Evolutionary conservation across 2,329 filamentous ascomycete species (phyloP).

Genomic region (Tolypocladium tropicale): DNA sequence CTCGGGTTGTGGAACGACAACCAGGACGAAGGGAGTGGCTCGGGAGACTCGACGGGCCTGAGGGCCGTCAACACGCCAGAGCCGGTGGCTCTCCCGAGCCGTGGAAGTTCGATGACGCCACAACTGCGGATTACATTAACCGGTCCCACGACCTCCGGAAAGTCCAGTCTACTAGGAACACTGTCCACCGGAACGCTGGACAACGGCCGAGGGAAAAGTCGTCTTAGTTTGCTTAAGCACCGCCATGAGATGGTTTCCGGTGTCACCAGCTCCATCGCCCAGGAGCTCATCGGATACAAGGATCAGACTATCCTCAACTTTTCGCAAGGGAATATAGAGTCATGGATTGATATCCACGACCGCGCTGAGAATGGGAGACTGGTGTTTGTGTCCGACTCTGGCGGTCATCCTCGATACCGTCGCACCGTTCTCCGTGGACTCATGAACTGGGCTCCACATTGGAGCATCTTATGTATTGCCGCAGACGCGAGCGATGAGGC

Average conservation of each 20-base stretch:
- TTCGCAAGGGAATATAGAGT: slow-evolving; percentile 73
- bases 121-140: slow-evolving; percentile 82
- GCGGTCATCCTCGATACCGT: slow-evolving; percentile 80
- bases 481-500: slow-evolving; percentile 56
- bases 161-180: slow-evolving; percentile 82
- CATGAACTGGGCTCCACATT: slow-evolving; percentile 94
- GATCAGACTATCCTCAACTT: slow-evolving; percentile 63
- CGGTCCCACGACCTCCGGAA: slow-evolving; percentile 83
- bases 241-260: slow-evolving; percentile 88
- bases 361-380: slow-evolving; percentile 63
- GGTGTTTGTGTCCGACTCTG: slow-evolving; percentile 85
- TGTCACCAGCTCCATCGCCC: slow-evolving; percentile 86
- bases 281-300: slow-evolving; percentile 83
- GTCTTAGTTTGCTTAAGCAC: slow-evolving; percentile 81
- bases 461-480: slow-evolving; percentile 79
- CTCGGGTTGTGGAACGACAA: slow-evolving; percentile 28
- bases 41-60: neutral
- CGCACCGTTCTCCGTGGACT: slow-evolving; percentile 81
- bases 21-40: neutral
- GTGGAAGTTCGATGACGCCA: slow-evolving; percentile 46
- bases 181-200: slow-evolving; percentile 81
- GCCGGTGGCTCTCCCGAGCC: slow-evolving; percentile 19
- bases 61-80: slow-evolving; percentile 1
- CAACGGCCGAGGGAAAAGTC: slow-evolving; percentile 83
- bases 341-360: slow-evolving; percentile 91